Evolutionary conservation across 345 rosid species (phyloP), one percentile per base, ranked within the genome.

Genomic region (Boechera stricta): DNA sequence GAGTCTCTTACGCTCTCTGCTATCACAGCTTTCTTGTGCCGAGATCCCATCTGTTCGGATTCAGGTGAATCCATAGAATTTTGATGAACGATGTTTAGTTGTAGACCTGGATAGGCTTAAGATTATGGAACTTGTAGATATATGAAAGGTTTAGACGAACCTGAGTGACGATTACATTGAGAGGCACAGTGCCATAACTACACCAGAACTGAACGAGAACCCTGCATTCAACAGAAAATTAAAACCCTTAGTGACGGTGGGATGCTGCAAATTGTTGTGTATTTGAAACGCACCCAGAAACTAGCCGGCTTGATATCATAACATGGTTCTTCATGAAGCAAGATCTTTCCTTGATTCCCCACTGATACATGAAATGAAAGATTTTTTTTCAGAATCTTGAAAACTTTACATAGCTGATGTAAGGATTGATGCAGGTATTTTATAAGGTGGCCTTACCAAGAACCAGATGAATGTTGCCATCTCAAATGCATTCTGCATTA

Each of bases 381-480:
- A 32, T 51, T 10, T 35, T 10, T 16, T 35, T 39, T 42, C 28
- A 60, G n/a, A 56, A 21, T 4, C 39, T 29, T 6, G 38, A 58
- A 51, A 58, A 7, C 32, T 29, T 60, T n/a, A 2, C 49, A 51
- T 10, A 8, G 67, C n/a, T 52, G 24, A 16, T 45, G 28, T 57
- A 31, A 49, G 49, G 26, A 64, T 6, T 45, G 65, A 26, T 71
- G 51, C 44, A 54, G n/a, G 35, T 49, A 54, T 31, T 5, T 16
- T 42, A 13, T 16, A 35, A 33, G 58, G 68, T 39, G 11, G 10
- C 54, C 87, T 85, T 89, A 94, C 97, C 91, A 90, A 85, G 72
- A 97, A 88, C 98, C 98, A 94, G 64, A 91, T 82, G 72, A 91
- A 91, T 55, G 95, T 94, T 53, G 97, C 97, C 98, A 94, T 94